A percentile compares a stretch with the other conserved stretches of the same genome.
Conservation (phyloP, 345 rosid genomes). For the Diplotaxis tenuifolia region DNA sequence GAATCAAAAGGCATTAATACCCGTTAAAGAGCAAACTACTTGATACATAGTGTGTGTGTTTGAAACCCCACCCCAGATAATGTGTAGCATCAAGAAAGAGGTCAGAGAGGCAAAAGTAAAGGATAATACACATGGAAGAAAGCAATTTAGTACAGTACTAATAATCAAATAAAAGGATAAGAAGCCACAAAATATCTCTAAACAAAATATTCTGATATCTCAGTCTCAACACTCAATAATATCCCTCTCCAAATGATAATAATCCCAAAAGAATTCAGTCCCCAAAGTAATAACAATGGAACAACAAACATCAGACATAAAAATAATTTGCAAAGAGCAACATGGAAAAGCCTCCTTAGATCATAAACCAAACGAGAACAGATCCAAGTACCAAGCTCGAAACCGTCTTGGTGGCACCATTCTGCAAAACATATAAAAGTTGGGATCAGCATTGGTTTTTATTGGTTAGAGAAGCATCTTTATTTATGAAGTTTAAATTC, state of each 20-base stretch:
- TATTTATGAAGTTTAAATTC: not conserved
- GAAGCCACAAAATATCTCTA: constrained; percentile 29
- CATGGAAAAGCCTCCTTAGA: constrained; percentile 1
- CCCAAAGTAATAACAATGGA: constrained; percentile 37
- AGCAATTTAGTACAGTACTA: constrained; percentile 22
- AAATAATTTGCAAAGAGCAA: constrained; percentile 22
- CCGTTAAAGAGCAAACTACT: too few species aligned
- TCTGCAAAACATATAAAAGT: constrained; percentile 18
- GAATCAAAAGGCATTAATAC: too few species aligned
- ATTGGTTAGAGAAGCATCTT: not conserved
- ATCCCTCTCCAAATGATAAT: constrained; percentile 30
- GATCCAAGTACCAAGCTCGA: constrained; percentile 40
- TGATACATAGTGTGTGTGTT: not conserved
- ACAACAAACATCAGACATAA: constrained; percentile 28
- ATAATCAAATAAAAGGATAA: constrained; percentile 30
- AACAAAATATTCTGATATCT: constrained; percentile 28
- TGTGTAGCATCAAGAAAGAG: not conserved
- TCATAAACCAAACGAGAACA: constrained; percentile 36
- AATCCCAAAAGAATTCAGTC: constrained; percentile 41
- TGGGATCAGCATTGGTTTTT: not conserved
- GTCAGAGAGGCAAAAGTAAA: not conserved
- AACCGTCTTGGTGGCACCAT: constrained; percentile 35
- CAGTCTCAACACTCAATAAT: constrained; percentile 27
- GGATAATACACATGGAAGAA: not conserved
- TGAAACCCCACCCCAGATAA: not conserved